These are phyloP conservation scores for Diaporthe velutina DNA, from an alignment of 2,329 filamentous ascomycete species.

Conservation along the genomic window DNA sequence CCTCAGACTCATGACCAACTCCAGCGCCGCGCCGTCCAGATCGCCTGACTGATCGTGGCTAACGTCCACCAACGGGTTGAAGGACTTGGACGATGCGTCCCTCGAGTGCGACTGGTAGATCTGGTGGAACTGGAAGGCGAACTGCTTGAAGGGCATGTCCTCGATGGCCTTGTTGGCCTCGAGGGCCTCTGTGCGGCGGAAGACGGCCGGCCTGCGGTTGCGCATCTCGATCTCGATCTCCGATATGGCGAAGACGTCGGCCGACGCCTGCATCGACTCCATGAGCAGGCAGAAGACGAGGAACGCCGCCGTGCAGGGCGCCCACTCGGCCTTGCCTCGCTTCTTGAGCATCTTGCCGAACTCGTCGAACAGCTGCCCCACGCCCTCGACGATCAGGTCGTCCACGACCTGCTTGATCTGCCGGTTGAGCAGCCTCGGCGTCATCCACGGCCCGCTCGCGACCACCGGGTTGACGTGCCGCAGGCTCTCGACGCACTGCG, in stretches of 20 bases:
- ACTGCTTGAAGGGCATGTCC: conserved; percentile 71
- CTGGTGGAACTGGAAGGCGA: conserved; percentile 71
- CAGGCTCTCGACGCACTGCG: conserved; percentile 56
- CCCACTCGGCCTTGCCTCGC: conserved; percentile 66
- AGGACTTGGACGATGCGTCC: conserved; percentile 62
- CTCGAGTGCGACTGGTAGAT: conserved; percentile 69
- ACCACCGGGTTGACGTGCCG: conserved; percentile 57
- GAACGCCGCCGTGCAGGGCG: conserved; percentile 68
- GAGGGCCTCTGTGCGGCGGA: conserved; percentile 59
- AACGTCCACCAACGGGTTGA: conserved; percentile 67
- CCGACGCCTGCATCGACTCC: conserved; percentile 67
- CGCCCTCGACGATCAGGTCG: conserved; percentile 65
- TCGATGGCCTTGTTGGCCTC: conserved; percentile 64
- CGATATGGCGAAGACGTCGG: conserved; percentile 64
- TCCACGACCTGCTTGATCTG: conserved; percentile 70
- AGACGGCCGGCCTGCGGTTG: conserved; percentile 52
- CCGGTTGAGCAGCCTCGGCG: conserved; percentile 66
- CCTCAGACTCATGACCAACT: conserved; percentile 60
- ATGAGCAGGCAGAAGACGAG: conserved; percentile 70
- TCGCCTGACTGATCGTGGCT: conserved; percentile 56
- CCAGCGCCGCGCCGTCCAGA: conserved; percentile 59
- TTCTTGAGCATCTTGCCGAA: conserved; percentile 68
- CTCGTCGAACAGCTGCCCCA: conserved; percentile 63
- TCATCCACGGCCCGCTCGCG: conserved; percentile 59
- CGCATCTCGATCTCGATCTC: conserved; percentile 64